Conservation (phyloP, 441 rosid species). For the Hypseocharis bilobata region DNA sequence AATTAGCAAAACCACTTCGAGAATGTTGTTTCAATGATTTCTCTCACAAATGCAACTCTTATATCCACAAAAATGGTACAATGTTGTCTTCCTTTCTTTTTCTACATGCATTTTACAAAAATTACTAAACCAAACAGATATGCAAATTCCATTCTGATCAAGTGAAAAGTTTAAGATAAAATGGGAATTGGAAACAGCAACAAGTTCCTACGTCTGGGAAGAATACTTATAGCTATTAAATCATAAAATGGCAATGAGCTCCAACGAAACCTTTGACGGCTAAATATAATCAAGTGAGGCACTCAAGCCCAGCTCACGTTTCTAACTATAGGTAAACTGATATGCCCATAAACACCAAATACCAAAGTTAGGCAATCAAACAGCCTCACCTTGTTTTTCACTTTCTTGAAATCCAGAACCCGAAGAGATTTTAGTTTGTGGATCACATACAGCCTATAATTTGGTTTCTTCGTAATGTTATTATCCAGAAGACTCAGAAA, state of each 20-base stretch:
- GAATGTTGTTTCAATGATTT: not conserved
- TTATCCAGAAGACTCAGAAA: constrained; percentile 85
- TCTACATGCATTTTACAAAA: not conserved
- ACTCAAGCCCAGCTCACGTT: not conserved
- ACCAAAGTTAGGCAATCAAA: constrained; percentile 11
- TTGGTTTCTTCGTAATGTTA: constrained; percentile 75
- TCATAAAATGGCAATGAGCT: not conserved
- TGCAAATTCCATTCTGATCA: not conserved
- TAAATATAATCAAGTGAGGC: not conserved
- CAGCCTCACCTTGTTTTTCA: constrained; percentile 67
- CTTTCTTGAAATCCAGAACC: constrained; percentile 87
- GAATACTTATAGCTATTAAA: not conserved
- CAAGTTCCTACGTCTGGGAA: not conserved
- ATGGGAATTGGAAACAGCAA: not conserved
- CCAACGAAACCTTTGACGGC: not conserved
- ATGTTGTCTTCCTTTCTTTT: not conserved
- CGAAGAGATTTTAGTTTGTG: constrained; percentile 74
- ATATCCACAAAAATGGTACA: not conserved
- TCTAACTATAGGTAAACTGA: not conserved
- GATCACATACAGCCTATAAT: constrained; percentile 80
- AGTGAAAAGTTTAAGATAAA: not conserved
- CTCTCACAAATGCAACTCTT: not conserved
- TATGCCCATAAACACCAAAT: not conserved
- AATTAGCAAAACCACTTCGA: not conserved
- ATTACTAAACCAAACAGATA: not conserved